Base-by-base conservation (phyloP, 768 basidiomycete genomes). In the Agrocybe pediades region DNA sequence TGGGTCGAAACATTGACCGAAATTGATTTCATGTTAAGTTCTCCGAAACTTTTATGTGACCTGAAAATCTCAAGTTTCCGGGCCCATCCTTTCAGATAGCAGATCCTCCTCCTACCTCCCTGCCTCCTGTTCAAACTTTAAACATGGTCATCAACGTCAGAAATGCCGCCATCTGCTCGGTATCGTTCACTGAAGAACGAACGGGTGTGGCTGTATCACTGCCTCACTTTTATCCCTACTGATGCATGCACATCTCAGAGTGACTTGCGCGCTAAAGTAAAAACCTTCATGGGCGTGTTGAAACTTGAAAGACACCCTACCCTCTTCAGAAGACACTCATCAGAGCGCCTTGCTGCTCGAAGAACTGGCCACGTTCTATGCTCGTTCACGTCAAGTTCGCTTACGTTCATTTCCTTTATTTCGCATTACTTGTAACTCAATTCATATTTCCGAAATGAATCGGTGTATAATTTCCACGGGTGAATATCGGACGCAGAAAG, bases 311-410 rank as follows among this genome's bases (percentile, higher is more conserved):
- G 84, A 84, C 50, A 72, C 74, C 19, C 69, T 75, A 6, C 77
- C 84, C 4, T 82, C 87, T 1, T 73, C 80, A 0, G 92, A 93
- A 63, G 91, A 94, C 54, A 68, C 81, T 9, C n/a, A n/a, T n/a
- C 46, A 70, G 42, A 88, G 86, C 60, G 94, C 92, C 0, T 93
- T 93, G 0, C 74, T 88, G 2, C 91, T 92, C 0, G 91, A 91
- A 9, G 94, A 96, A 0, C 70, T 95, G 7, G 86, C 91, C 0
- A 77, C 79, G 69, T 95, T 95, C 66, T 95, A 93, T 61, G 84
- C 87, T 5, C 83, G 92, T 7, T 86, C 88, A 15, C 82, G 90
- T n/a, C n/a, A n/a, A n/a, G n/a, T n/a, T n/a, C n/a, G n/a, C n/a
- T n/a, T 88, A 66, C 60, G 87, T 75, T 8, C 6, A 19, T 26